phyloP scores from a whole-genome alignment of 140 eudicot genomes.

The Ambrosia hybrid region DNA sequence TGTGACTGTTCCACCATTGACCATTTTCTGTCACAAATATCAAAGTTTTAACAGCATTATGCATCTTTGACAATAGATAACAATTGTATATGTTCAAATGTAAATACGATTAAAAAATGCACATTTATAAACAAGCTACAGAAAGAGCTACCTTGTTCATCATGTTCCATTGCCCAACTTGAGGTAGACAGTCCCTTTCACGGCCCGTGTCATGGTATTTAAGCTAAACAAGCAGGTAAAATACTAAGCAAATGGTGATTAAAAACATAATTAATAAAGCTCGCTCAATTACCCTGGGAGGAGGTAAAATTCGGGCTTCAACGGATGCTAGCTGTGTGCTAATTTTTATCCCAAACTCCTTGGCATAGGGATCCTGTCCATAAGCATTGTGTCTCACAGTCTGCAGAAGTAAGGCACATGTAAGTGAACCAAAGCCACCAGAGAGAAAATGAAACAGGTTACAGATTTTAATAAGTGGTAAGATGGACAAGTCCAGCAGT shows the following conservation, averaged over 20 bases:
- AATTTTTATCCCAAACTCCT: slow-evolving; percentile 87
- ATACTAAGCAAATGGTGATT: slow-evolving; percentile 1
- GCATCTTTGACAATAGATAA: not conserved
- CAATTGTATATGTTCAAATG: not conserved
- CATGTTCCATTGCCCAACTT: slow-evolving; percentile 99
- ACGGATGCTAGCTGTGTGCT: slow-evolving; percentile 77
- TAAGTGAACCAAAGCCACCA: not conserved
- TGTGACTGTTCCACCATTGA: slow-evolving; percentile 83
- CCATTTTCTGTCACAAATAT: slow-evolving; percentile 71
- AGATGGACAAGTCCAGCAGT: too few species aligned
- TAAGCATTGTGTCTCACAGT: slow-evolving; percentile 82
- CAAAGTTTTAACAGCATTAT: slow-evolving; percentile 11
- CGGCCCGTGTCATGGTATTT: slow-evolving; percentile 92
- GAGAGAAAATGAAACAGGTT: not conserved
- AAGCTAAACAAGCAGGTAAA: slow-evolving; percentile 42
- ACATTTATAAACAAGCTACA: not conserved
- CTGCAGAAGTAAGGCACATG: slow-evolving; percentile 36
- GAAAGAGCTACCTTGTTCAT: slow-evolving; percentile 65
- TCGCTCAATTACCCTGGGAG: slow-evolving; percentile 70
- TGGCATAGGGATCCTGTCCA: slow-evolving; percentile 79
- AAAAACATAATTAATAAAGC: not conserved
- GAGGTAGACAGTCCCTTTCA: slow-evolving; percentile 91
- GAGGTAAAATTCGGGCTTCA: slow-evolving; percentile 92
- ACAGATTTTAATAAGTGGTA: too few species aligned
- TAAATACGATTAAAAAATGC: not conserved